Conservation (phyloP, 805 yeast species). For the Yarrowia sp. region DNA sequence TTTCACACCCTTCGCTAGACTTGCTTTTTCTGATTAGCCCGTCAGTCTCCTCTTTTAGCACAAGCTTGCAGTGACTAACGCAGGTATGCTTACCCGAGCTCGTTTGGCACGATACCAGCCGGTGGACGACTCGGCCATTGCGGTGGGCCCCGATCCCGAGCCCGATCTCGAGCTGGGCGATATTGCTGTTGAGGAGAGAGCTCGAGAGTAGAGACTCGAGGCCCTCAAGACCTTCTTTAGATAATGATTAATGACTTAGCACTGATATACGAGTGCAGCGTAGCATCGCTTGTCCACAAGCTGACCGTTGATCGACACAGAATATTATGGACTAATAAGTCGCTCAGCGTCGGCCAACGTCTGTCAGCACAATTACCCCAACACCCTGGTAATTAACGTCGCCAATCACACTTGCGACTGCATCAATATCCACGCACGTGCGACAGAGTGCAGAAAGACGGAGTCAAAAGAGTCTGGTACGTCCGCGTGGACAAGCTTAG, state of each 20-base stretch:
- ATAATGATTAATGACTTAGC: no score
- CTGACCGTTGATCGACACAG: no score
- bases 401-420: background rate
- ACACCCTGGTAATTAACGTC: background rate
- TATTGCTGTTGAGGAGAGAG: background rate
- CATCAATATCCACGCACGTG: slow-evolving; percentile 13
- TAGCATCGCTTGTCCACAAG: no score
- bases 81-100: slow-evolving; percentile 46
- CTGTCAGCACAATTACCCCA: background rate
- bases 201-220: background rate
- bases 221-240: background rate
- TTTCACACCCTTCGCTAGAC: background rate
- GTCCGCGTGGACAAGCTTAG: slow-evolving; percentile 11
- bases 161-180: slow-evolving; percentile 31
- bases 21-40: slow-evolving; percentile 1
- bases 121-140: slow-evolving; percentile 28
- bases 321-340: no score
- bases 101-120: slow-evolving; percentile 41
- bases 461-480: slow-evolving; percentile 3
- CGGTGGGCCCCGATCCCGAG: slow-evolving; percentile 25
- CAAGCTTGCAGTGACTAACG: slow-evolving; percentile 4
- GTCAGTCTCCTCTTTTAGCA: background rate
- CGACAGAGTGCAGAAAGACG: slow-evolving; percentile 6
- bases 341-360: no score
- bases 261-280: no score